These are phyloP conservation scores for Ophiostoma perfectum DNA, from an alignment of 2,329 filamentous ascomycete genomes.

Conservation along the genomic window DNA sequence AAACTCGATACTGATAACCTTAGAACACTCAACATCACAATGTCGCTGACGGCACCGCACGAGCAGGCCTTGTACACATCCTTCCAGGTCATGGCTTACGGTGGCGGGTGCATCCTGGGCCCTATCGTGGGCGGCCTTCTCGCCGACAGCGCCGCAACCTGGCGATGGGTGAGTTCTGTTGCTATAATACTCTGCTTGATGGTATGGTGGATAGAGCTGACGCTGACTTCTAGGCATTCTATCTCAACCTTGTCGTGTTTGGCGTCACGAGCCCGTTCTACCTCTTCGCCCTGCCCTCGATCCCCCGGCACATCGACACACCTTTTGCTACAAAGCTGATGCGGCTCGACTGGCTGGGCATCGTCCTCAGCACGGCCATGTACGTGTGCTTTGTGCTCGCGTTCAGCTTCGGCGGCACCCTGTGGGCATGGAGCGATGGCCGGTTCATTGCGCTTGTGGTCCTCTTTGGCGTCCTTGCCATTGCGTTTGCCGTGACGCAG, in stretches of 20 bases:
- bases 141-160: conserved; percentile 38
- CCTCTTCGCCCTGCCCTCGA: conserved; percentile 31
- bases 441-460: conserved; percentile 26
- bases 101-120: conserved; percentile 34
- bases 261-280: conserved; percentile 32
- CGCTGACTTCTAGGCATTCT: conserved; percentile 42
- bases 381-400: conserved; percentile 42
- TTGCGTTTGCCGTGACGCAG: conserved; percentile 45
- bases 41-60: conserved; percentile 40
- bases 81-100: conserved; percentile 1
- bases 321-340: conserved; percentile 28
- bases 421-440: conserved; percentile 42
- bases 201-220: too few relatives aligned
- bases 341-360: conserved; percentile 42
- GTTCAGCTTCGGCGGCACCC: conserved; percentile 46
- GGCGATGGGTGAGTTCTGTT: conserved; percentile 37
- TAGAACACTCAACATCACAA: conserved; percentile 27
- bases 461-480: conserved; percentile 33
- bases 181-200: not conserved
- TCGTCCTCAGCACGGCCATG: conserved; percentile 39
- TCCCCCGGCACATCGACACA: conserved; percentile 25
- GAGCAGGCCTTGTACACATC: conserved; percentile 23
- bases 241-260: conserved; percentile 52
- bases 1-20: not conserved
- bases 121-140: conserved; percentile 46